phyloP scores from a whole-genome alignment of 805 yeast genomes.

The Pichia nanzhaoensis region DNA sequence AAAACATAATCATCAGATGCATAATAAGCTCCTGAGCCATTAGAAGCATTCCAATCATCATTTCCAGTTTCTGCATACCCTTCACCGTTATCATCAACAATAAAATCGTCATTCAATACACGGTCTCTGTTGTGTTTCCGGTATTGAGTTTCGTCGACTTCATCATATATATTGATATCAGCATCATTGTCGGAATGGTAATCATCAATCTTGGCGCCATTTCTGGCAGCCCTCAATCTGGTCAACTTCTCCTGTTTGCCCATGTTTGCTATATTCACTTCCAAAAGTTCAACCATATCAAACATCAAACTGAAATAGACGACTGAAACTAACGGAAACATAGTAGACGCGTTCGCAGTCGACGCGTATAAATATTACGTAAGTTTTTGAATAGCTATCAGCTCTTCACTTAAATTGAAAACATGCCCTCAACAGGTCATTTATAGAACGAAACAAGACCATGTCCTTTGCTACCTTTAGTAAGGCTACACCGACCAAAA shows the following conservation, averaged over 20 bases:
- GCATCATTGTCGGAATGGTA: conserved; percentile 39
- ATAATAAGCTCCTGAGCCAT: conserved; percentile 30
- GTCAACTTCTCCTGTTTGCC: conserved; percentile 41
- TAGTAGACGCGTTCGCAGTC: no score
- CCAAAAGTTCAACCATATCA: no score
- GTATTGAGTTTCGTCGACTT: conserved; percentile 75
- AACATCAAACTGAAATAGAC: no score
- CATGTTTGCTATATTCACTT: no score
- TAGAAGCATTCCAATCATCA: conserved; percentile 73
- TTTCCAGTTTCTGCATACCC: conserved; percentile 93
- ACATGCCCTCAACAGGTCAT: no score
- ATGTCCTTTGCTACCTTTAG: conserved; percentile 8
- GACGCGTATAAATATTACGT: no score
- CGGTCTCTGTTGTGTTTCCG: conserved; percentile 73
- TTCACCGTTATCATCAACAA: conserved; percentile 88
- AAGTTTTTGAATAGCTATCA: no score
- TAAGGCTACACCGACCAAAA: neutral
- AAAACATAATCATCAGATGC: conserved; percentile 48
- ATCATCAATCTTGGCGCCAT: conserved; percentile 44
- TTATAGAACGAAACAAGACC: no score
- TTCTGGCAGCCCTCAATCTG: conserved; percentile 57
- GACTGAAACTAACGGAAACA: no score
- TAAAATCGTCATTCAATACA: conserved; percentile 83
- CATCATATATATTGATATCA: conserved; percentile 68
- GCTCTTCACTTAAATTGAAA: no score